A percentile compares a stretch with the other conserved stretches of the same genome.
phyloP scores from a whole-genome alignment of 208 protist genomes.

The Herpetomonas muscarum region DNA sequence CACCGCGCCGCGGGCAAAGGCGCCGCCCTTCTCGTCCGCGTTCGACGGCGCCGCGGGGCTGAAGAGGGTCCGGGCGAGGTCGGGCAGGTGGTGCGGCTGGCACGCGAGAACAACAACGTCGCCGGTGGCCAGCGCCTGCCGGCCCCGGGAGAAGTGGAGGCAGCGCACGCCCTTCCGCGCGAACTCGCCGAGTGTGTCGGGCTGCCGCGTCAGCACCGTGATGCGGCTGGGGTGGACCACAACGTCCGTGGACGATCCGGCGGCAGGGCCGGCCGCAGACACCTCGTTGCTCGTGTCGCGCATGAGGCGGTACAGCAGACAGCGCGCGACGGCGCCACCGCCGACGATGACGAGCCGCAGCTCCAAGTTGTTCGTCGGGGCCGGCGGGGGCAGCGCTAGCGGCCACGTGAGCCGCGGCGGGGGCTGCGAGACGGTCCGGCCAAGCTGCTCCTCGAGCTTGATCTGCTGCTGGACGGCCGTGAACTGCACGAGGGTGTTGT shows the following conservation, averaged over 20 bases:
- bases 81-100: constrained; percentile 50
- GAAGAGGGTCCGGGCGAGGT: constrained; percentile 45
- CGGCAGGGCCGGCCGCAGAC: not conserved
- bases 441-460: constrained; percentile 3
- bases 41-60: too few species aligned
- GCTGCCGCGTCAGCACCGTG: constrained; percentile 71
- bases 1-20: too few species aligned
- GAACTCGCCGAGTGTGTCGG: constrained; percentile 36
- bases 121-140: constrained; percentile 27
- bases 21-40: too few species aligned
- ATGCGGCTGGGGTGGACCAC: constrained; percentile 71
- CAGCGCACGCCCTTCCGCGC: constrained; percentile 52
- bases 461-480: constrained; percentile 28
- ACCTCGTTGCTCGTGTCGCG: constrained; percentile 1
- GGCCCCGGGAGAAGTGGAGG: constrained; percentile 32
- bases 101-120: constrained; percentile 67
- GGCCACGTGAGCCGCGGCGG: not conserved
- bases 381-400: constrained; percentile 11
- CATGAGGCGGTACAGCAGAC: constrained; percentile 19
- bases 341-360: constrained; percentile 55
- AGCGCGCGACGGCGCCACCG: constrained; percentile 49
- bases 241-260: not conserved
- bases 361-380: constrained; percentile 38
- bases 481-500: constrained; percentile 35
- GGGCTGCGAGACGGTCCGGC: not conserved